A percentile compares a stretch with the other conserved stretches of the same genome.
These are phyloP conservation scores for Macadamia tetraphylla DNA, from an alignment of 164 flowering plant genomes.

Conservation along the genomic window DNA sequence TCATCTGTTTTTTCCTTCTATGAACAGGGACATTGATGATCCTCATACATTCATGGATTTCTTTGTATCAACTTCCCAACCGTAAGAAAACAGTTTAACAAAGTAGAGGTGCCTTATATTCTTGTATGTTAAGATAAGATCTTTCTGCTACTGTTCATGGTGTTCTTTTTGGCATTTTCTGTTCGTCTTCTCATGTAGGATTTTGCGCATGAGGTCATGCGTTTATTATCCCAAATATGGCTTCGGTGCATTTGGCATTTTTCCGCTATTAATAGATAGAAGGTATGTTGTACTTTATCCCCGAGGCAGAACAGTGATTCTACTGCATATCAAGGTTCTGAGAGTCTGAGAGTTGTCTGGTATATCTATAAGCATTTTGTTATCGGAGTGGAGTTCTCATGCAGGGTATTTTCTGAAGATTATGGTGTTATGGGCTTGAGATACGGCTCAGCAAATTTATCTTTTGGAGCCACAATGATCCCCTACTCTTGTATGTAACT, in stretches of 20 bases:
- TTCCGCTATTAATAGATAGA: conserved; percentile 56
- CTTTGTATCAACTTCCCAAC: conserved; percentile 72
- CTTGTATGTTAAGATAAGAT: conserved; percentile 2
- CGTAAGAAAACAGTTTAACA: conserved; percentile 42
- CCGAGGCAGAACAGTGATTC: background rate
- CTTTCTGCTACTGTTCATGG: conserved; percentile 7
- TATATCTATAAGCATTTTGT: conserved; percentile 1
- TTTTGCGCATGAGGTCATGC: conserved; percentile 71
- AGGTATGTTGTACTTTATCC: conserved; percentile 38
- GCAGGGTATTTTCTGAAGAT: conserved; percentile 58
- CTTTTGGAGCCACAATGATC: conserved; percentile 64
- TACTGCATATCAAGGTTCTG: background rate
- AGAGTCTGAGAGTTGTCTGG: background rate
- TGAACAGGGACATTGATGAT: conserved; percentile 70
- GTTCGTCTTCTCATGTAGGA: conserved; percentile 31
- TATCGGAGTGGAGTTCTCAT: conserved; percentile 12
- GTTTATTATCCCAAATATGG: conserved; percentile 78
- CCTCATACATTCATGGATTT: conserved; percentile 91
- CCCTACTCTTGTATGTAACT: conserved; percentile 60
- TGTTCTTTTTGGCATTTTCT: background rate
- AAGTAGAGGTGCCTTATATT: conserved; percentile 1
- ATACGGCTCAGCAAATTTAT: conserved; percentile 73
- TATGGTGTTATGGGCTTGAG: conserved; percentile 80
- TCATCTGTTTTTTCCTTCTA: conserved; percentile 6
- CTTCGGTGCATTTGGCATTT: conserved; percentile 79